These are phyloP conservation scores for Kluyveromyces siamensis DNA, from an alignment of 805 yeast species.

Conservation along the genomic window DNA sequence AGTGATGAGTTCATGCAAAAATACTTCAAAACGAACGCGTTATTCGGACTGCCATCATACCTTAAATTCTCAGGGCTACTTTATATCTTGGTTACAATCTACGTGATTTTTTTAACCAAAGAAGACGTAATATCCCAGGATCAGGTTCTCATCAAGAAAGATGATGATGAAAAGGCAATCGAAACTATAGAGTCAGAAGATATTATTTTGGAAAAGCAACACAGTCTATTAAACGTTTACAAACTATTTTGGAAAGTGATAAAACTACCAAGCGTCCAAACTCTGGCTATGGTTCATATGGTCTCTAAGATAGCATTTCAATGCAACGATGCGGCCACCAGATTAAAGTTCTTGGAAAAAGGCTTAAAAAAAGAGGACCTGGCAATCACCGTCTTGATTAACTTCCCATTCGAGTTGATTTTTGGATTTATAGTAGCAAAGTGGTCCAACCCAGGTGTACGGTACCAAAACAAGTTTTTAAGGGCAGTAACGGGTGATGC, in stretches of 20 bases:
- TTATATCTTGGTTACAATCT: constrained; percentile 57
- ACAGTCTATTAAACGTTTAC: constrained; percentile 47
- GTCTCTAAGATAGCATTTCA: constrained; percentile 87
- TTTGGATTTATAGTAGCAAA: constrained; percentile 95
- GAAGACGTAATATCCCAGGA: constrained; percentile 49
- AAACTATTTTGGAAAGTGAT: constrained; percentile 59
- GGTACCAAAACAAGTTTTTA: constrained; percentile 6
- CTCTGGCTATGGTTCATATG: constrained; percentile 65
- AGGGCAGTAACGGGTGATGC: constrained; percentile 24
- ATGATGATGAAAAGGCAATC: constrained; percentile 12
- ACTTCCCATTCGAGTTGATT: constrained; percentile 90
- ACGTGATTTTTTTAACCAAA: constrained; percentile 48
- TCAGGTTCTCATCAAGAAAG: constrained; percentile 6
- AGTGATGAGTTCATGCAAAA: constrained; percentile 89
- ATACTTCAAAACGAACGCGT: constrained; percentile 30
- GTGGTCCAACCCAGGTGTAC: constrained; percentile 40
- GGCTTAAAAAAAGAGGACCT: constrained; percentile 91
- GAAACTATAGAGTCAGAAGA: constrained; percentile 23
- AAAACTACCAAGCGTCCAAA: constrained; percentile 59
- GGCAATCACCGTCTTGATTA: constrained; percentile 85
- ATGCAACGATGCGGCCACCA: constrained; percentile 93
- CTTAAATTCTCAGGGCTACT: constrained; percentile 68
- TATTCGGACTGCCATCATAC: constrained; percentile 51
- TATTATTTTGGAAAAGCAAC: constrained; percentile 17
- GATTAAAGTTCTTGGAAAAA: constrained; percentile 78